Evolutionary conservation across 352 stramenopile genomes (phyloP).

Genomic region (Phytophthora lateralis): DNA sequence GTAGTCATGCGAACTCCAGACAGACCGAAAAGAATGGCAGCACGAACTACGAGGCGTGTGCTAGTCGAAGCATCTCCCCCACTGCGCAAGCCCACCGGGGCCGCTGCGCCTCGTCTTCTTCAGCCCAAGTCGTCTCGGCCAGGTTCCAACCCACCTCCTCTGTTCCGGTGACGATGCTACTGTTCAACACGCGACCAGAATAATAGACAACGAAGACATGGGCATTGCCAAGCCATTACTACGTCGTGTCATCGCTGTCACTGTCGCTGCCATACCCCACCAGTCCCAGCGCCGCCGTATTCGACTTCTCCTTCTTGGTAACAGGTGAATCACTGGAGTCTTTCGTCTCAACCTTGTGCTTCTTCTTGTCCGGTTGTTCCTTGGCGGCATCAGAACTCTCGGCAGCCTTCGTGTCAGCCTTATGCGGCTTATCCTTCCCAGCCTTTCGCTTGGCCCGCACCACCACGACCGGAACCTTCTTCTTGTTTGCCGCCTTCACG

Average conservation of each 20-base stretch:
- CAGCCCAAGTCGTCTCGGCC: constrained; percentile 25
- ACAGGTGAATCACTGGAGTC: neutral
- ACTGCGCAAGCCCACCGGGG: constrained; percentile 50
- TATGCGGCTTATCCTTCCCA: constrained; percentile 27
- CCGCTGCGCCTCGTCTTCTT: constrained; percentile 28
- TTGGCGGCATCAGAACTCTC: constrained; percentile 16
- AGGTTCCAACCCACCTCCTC: constrained; percentile 28
- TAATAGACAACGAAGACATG: constrained; percentile 3
- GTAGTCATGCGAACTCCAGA: constrained; percentile 85
- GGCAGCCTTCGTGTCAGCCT: constrained; percentile 19
- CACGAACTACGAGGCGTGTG: constrained; percentile 46
- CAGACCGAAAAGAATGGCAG: constrained; percentile 60
- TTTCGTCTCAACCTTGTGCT: constrained; percentile 23
- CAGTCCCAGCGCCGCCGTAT: constrained; percentile 30
- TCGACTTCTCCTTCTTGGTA: constrained; percentile 18
- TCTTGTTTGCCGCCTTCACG: constrained; percentile 30
- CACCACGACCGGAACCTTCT: constrained; percentile 44
- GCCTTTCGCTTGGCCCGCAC: constrained; percentile 66
- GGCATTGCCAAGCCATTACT: neutral
- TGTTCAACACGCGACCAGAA: neutral
- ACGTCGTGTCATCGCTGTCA: constrained; percentile 54
- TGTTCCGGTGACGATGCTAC: constrained; percentile 30
- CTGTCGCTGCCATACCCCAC: constrained; percentile 79
- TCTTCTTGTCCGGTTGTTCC: constrained; percentile 23
- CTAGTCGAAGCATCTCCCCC: constrained; percentile 81